Evolutionary conservation across 1,284 basidiomycete species (phyloP).

Genomic region (Moesziomyces antarcticus): DNA sequence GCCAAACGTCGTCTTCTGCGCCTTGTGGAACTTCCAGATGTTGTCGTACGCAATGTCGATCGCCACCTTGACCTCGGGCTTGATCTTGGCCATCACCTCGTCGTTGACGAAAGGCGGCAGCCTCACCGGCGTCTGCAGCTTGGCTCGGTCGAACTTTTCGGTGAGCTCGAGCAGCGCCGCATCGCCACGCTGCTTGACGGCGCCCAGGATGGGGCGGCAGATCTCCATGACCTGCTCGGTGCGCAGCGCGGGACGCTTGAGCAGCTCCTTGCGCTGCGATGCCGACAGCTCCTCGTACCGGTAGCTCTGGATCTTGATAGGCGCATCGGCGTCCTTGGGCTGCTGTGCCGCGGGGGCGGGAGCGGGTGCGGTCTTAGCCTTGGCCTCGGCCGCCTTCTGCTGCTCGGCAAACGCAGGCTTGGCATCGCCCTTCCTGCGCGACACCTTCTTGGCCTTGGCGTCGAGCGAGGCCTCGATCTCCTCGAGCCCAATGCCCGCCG

Average conservation of each 20-base stretch:
- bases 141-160: conserved; percentile 88
- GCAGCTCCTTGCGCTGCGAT: conserved; percentile 76
- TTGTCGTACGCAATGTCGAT: conserved; percentile 94
- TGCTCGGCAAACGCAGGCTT: conserved; percentile 82
- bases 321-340: conserved; percentile 69
- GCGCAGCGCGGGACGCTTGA: conserved; percentile 89
- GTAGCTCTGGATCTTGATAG: conserved; percentile 68
- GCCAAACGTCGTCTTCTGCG: conserved; percentile 63
- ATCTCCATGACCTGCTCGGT: conserved; percentile 94
- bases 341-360: conserved; percentile 21
- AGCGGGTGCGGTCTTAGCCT: conserved; percentile 23
- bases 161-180: conserved; percentile 87
- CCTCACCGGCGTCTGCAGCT: conserved; percentile 72
- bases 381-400: conserved; percentile 54
- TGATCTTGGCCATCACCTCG: conserved; percentile 67
- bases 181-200: conserved; percentile 86
- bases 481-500: conserved; percentile 82
- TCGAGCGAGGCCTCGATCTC: conserved; percentile 90
- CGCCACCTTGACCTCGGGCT: conserved; percentile 75
- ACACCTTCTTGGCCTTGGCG: conserved; percentile 86
- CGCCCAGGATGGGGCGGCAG: conserved; percentile 92
- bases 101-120: conserved; percentile 70
- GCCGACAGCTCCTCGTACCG: conserved; percentile 69
- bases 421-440: conserved; percentile 88
- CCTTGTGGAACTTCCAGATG: conserved; percentile 73